A percentile compares a stretch with the other conserved stretches of the same genome.
Evolutionary conservation across 768 basidiomycete species (phyloP).

Genomic region (Psilocybe azurescens): DNA sequence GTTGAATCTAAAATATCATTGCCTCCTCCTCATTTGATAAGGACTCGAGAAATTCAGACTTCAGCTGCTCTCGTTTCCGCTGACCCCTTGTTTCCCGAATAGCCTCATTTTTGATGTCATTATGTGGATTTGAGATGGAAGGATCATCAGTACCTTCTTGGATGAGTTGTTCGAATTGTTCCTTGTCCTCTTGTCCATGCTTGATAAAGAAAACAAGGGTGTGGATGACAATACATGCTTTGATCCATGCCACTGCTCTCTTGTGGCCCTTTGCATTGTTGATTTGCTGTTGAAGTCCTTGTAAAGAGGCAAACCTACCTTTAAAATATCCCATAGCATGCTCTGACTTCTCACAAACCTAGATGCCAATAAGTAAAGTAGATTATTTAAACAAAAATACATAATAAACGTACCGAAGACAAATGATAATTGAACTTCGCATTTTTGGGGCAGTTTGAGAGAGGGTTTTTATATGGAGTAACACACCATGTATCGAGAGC

Average conservation of each 20-base stretch:
- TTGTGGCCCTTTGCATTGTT: constrained; percentile 22
- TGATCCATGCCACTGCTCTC: constrained; percentile 24
- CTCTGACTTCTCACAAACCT: constrained; percentile 33
- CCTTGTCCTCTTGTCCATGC: constrained; percentile 11
- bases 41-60: constrained; percentile 1
- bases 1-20: constrained; percentile 1
- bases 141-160: neutral
- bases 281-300: constrained; percentile 30
- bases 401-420: constrained; percentile 19
- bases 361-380: neutral
- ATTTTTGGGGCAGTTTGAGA: constrained; percentile 25
- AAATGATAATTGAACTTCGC: constrained; percentile 30
- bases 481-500: constrained; percentile 25
- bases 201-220: constrained; percentile 18
- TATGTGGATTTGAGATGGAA: no score
- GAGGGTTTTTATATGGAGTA: constrained; percentile 36
- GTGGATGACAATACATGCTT: constrained; percentile 28
- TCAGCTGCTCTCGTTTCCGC: no score
- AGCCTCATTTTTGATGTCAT: neutral
- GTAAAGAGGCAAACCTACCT: constrained; percentile 29
- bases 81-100: neutral
- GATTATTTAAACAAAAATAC: neutral
- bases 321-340: constrained; percentile 35
- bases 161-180: constrained; percentile 9
- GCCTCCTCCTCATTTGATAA: neutral